A percentile compares a stretch with the other conserved stretches of the same genome.
Evolutionary conservation across 2,329 filamentous ascomycete genomes (phyloP).

Genomic region (Scopulariopsis brevicaulis): DNA sequence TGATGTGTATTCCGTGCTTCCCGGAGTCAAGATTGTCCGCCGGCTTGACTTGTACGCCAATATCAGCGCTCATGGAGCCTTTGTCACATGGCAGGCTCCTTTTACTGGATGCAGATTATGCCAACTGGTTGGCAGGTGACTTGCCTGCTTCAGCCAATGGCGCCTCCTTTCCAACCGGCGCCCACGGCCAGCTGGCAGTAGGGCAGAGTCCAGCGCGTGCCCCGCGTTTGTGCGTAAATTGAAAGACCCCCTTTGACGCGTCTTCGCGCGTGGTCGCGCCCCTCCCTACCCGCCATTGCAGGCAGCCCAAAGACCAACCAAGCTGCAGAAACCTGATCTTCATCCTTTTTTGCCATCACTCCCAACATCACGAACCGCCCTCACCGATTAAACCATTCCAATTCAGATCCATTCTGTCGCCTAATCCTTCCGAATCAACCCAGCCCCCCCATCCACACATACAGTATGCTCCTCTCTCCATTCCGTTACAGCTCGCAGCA

Average conservation of each 20-base stretch:
- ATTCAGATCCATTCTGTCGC: not conserved
- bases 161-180: not conserved
- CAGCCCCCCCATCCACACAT: not conserved
- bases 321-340: not conserved
- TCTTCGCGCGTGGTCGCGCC: conserved; percentile 2
- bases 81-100: no score
- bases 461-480: not conserved
- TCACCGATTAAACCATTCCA: not conserved
- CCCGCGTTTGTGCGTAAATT: conserved; percentile 5
- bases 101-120: no score
- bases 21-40: no score
- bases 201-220: not conserved
- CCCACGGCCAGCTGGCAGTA: not conserved
- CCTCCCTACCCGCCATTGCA: not conserved
- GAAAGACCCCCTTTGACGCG: conserved; percentile 1
- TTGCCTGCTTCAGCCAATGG: not conserved
- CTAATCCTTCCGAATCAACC: not conserved
- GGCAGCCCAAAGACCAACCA: not conserved
- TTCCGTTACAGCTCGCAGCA: not conserved
- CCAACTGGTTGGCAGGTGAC: not conserved
- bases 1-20: no score
- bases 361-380: not conserved
- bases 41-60: no score
- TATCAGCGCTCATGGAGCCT: no score
- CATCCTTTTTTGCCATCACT: not conserved